phyloP scores from a whole-genome alignment of 2,329 filamentous ascomycete genomes.

The Alternaria alternata region DNA sequence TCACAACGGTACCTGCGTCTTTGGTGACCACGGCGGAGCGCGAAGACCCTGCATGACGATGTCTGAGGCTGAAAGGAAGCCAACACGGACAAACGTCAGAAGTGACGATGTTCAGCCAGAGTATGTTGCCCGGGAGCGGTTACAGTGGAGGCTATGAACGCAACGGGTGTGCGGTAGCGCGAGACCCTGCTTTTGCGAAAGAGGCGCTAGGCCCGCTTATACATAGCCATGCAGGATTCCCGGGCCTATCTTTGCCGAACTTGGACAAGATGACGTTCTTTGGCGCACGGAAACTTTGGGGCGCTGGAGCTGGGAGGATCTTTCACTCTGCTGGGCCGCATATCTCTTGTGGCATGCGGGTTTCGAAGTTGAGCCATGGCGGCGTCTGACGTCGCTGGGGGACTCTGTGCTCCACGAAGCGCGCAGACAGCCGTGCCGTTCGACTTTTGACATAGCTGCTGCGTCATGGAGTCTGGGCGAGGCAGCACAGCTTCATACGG shows the following conservation, averaged over 20 bases:
- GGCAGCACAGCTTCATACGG: not conserved
- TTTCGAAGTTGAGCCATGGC: conserved; percentile 4
- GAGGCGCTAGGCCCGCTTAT: conserved; percentile 8
- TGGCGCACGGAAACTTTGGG: conserved; percentile 18
- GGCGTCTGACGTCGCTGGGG: conserved; percentile 13
- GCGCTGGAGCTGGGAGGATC: conserved; percentile 11
- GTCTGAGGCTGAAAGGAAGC: conserved; percentile 22
- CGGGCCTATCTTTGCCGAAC: conserved; percentile 17
- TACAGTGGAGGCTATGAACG: conserved; percentile 19
- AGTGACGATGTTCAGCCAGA: conserved; percentile 28
- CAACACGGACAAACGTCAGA: conserved; percentile 27
- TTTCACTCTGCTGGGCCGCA: conserved; percentile 24
- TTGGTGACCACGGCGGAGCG: conserved; percentile 2
- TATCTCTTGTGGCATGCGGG: conserved; percentile 11
- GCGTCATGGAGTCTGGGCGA: conserved; percentile 6
- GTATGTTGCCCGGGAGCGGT: conserved; percentile 12
- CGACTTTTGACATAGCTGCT: not conserved
- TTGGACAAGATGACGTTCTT: conserved; percentile 25
- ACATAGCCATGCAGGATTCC: conserved; percentile 5
- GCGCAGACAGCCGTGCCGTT: not conserved
- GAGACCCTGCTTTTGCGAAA: conserved; percentile 26
- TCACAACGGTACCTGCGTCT: conserved; percentile 27
- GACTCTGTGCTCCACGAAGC: not conserved
- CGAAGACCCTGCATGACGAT: conserved; percentile 8
- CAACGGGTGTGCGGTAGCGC: conserved; percentile 20